These are phyloP conservation scores for Umbelopsis ramanniana DNA, from an alignment of 192 early-diverging fungal genomes.

Conservation along the genomic window DNA sequence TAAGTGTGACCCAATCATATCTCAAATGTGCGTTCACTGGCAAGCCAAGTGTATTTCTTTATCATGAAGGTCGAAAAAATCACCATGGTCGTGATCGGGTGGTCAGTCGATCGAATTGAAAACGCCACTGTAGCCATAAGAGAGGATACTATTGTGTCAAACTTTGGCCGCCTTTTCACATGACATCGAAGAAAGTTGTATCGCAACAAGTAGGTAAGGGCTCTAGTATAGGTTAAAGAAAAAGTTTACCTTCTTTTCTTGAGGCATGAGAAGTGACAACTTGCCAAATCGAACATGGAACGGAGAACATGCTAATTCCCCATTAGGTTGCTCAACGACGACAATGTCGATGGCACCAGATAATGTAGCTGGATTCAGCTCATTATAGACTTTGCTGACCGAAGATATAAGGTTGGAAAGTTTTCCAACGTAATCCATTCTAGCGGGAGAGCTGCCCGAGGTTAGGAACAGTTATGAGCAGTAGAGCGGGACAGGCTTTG, in stretches of 20 bases:
- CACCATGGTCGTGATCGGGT: background rate
- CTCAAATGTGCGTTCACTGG: background rate
- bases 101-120: background rate
- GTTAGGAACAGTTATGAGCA: background rate
- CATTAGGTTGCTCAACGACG: constrained; percentile 86
- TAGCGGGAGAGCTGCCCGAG: constrained; percentile 16
- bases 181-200: background rate
- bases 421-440: constrained; percentile 68
- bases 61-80: background rate
- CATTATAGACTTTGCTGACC: constrained; percentile 91
- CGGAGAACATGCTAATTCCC: constrained; percentile 87
- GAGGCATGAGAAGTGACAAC: constrained; percentile 85
- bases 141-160: background rate
- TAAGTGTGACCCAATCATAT: background rate
- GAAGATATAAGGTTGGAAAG: constrained; percentile 68
- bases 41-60: background rate
- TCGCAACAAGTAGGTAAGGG: too few relatives aligned
- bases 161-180: background rate
- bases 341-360: constrained; percentile 98
- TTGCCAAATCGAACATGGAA: constrained; percentile 99
- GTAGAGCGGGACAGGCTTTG: background rate
- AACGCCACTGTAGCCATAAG: background rate
- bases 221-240: background rate
- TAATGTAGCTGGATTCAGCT: constrained; percentile 95
- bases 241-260: constrained; percentile 81